These are phyloP conservation scores for Ambrosiella cleistominuta DNA, from an alignment of 2,329 filamentous ascomycete genomes.

Conservation along the genomic window DNA sequence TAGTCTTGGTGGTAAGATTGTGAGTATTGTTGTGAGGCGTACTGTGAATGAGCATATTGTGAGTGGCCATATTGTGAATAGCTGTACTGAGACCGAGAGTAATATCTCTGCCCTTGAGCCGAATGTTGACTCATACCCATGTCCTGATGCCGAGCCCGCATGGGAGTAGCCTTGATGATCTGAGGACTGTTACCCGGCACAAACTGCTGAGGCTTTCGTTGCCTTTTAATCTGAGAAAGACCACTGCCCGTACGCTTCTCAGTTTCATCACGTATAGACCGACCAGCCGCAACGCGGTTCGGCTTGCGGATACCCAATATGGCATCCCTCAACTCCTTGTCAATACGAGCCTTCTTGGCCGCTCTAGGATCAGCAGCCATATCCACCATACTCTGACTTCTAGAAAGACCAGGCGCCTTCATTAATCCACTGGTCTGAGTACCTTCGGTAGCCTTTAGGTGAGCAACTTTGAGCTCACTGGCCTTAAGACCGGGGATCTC, in stretches of 20 bases:
- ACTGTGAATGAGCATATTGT: not conserved
- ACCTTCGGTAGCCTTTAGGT: slow-evolving; percentile 21
- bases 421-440: slow-evolving; percentile 14
- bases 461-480: slow-evolving; percentile 42
- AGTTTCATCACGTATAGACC: slow-evolving; percentile 47
- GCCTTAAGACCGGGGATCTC: slow-evolving; percentile 42
- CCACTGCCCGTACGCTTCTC: slow-evolving; percentile 39
- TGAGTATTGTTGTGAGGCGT: not conserved
- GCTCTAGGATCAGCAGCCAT: slow-evolving; percentile 36
- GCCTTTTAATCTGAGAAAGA: slow-evolving; percentile 30
- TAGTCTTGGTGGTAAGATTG: slow-evolving; percentile 5
- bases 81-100: not conserved
- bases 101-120: not conserved
- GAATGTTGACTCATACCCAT: not conserved
- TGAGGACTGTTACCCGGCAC: slow-evolving; percentile 24
- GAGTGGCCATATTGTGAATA: not conserved
- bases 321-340: slow-evolving; percentile 55
- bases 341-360: slow-evolving; percentile 47
- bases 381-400: slow-evolving; percentile 31
- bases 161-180: slow-evolving; percentile 38
- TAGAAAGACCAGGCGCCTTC: slow-evolving; percentile 24
- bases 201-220: slow-evolving; percentile 31
- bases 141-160: slow-evolving; percentile 28
- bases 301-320: slow-evolving; percentile 59
- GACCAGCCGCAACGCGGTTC: slow-evolving; percentile 52